Percentiles rank a stretch among this genome's conserved stretches.
These are phyloP conservation scores for Hansenula lynferdii DNA, from an alignment of 1,139 yeast genomes.

Conservation along the genomic window DNA sequence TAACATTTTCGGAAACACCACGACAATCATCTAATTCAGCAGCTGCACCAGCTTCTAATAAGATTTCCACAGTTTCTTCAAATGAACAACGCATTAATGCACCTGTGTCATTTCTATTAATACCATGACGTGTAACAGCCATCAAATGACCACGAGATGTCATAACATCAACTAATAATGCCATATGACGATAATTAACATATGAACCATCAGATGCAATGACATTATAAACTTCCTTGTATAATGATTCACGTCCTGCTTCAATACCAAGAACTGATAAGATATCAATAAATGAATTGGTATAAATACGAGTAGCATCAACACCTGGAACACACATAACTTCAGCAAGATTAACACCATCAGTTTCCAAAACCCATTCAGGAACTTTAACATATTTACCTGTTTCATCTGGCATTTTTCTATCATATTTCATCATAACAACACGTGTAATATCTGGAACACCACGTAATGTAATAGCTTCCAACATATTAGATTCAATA, in stretches of 20 bases:
- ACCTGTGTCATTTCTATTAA: slow-evolving; percentile 97
- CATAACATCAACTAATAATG: slow-evolving; percentile 96
- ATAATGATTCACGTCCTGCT: slow-evolving; percentile 94
- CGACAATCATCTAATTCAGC: slow-evolving; percentile 98
- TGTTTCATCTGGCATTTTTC: slow-evolving; percentile 67
- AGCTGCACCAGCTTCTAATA: slow-evolving; percentile 96
- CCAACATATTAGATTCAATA: slow-evolving; percentile 95
- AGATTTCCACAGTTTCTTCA: slow-evolving; percentile 97
- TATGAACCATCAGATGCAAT: slow-evolving; percentile 99
- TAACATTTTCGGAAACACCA: slow-evolving; percentile 97
- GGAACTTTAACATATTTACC: slow-evolving; percentile 89
- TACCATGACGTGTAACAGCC: slow-evolving; percentile 99
- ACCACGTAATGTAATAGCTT: slow-evolving; percentile 92
- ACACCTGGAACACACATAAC: slow-evolving; percentile 96
- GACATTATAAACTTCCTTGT: slow-evolving; percentile 90
- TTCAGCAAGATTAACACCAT: slow-evolving; percentile 94
- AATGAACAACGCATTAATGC: slow-evolving; percentile 99
- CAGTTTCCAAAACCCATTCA: slow-evolving; percentile 98
- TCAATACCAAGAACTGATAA: slow-evolving; percentile 96
- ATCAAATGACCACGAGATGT: slow-evolving; percentile 97
- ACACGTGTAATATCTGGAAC: slow-evolving; percentile 90
- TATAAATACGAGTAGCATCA: slow-evolving; percentile 82
- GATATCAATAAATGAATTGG: slow-evolving; percentile 95
- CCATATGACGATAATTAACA: slow-evolving; percentile 98
- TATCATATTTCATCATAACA: slow-evolving; percentile 81